Evolutionary conservation across 208 protist genomes (phyloP), one percentile per base, ranked within the genome.

Genomic region (Crithidia bombi): DNA sequence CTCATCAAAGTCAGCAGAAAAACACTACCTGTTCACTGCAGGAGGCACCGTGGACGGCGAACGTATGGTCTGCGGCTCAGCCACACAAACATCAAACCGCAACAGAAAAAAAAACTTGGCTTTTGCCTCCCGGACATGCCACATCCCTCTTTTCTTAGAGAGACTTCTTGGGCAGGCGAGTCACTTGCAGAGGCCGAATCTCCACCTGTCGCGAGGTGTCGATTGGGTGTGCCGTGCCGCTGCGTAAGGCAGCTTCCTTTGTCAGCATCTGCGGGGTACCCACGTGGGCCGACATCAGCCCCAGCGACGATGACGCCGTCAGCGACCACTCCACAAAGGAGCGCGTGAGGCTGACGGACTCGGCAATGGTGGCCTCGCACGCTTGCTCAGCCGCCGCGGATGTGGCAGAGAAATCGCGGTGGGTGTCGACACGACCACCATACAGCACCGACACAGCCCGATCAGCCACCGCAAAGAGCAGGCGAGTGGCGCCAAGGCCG

Each of bases 241-340:
- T 79, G 7, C 78, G 80, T 26, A 96, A 66, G 12, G 71, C 75
- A 3, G 86, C 88, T 81, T 96, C 91, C 77, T 96, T 96, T 28
- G 59, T 82, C 33, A 78, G 51, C 9, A 64, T 59, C 47, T 74
- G 64, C 19, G 77, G 63, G 2, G 77, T 57, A 26, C 87, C 88
- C 15, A 91, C 72, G 74, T 96, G 85, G 3, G 88, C 86, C 9
- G 86, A 79, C 41, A 96, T 83, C 25, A 81, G 73, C 19, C 91
- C 88, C 5, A 94, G 73, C 55, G 77, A 59, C n/a, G 82, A 75
- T 11, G 85, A 79, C 23, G 83, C 72, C 28, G 72, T 62, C 23
- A 92, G 70, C 11, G 83, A 83, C 87, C 90, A 91, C 23, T 85
- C 72, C 23, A 76, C 76, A 59, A 84, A 91, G n/a, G 78, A 86